Evolutionary conservation across 1,284 basidiomycete species (phyloP).

Genomic region (Leccinum subrobustum): DNA sequence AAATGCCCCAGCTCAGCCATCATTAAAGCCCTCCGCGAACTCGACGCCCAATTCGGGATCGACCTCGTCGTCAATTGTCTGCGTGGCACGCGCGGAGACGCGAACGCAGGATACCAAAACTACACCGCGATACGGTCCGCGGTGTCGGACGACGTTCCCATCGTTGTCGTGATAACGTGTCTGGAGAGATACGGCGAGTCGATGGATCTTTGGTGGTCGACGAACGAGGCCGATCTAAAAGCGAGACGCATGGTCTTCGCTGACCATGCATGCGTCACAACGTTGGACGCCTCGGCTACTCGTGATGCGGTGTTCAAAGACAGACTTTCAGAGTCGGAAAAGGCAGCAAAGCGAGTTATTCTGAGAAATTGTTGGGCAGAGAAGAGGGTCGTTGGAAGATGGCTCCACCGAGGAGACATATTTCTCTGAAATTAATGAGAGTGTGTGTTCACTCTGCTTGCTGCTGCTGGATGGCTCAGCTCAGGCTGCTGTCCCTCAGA

Average conservation of each 20-base stretch:
- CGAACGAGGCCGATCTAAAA: conserved; percentile 30
- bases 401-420: conserved; percentile 27
- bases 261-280: conserved; percentile 32
- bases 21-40: conserved; percentile 29
- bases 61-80: conserved; percentile 30
- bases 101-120: conserved; percentile 31
- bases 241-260: conserved; percentile 28
- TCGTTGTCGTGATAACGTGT: conserved; percentile 30
- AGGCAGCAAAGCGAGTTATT: conserved; percentile 23
- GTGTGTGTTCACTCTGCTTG: conserved; percentile 20
- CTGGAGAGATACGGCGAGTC: conserved; percentile 29
- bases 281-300: conserved; percentile 20
- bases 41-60: conserved; percentile 28
- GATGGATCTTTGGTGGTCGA: conserved; percentile 34
- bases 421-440: conserved; percentile 30
- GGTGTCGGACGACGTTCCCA: conserved; percentile 33
- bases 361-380: conserved; percentile 31
- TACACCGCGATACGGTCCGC: conserved; percentile 30
- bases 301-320: conserved; percentile 23
- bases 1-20: conserved; percentile 28
- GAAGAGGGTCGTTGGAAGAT: conserved; percentile 25
- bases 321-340: conserved; percentile 26
- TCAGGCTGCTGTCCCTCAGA: conserved; percentile 5
- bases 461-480: conserved; percentile 6
- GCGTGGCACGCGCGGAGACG: conserved; percentile 30